Conservation (phyloP, 768 basidiomycete species). For the Termitomyces sp. region DNA sequence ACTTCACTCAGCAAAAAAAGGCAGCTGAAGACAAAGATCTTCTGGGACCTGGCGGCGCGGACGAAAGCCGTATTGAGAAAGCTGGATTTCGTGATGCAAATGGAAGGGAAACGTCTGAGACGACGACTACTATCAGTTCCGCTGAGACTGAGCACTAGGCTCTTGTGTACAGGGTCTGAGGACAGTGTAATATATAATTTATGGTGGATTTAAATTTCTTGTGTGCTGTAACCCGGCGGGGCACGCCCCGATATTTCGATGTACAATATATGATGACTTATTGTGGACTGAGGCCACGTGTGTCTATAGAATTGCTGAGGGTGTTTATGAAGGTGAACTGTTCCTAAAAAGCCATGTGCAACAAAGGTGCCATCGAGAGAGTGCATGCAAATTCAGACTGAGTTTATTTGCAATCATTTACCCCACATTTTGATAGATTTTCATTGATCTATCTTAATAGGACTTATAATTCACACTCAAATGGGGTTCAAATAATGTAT, state of each 20-base stretch:
- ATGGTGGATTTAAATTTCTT: background rate
- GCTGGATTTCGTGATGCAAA: background rate
- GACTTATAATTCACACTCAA: no score
- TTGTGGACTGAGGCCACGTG: no score
- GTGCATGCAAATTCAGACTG: no score
- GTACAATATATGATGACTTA: no score
- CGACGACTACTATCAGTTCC: background rate
- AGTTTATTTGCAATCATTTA: no score
- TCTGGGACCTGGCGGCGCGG: background rate
- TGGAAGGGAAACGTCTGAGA: background rate
- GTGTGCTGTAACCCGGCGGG: background rate
- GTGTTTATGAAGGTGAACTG: no score
- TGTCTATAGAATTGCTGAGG: no score
- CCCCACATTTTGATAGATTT: no score
- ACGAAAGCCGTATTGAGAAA: constrained; percentile 6
- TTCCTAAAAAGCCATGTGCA: no score
- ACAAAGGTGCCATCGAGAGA: no score
- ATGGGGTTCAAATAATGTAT: no score
- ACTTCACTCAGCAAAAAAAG: constrained; percentile 37
- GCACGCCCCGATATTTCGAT: background rate
- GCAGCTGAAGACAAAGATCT: constrained; percentile 31
- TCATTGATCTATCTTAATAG: no score
- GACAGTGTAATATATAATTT: background rate
- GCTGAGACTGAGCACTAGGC: background rate
- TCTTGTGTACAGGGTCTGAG: background rate